These are phyloP conservation scores for Xylaria hypoxylon DNA, from an alignment of 2,329 filamentous ascomycete genomes.

Conservation along the genomic window DNA sequence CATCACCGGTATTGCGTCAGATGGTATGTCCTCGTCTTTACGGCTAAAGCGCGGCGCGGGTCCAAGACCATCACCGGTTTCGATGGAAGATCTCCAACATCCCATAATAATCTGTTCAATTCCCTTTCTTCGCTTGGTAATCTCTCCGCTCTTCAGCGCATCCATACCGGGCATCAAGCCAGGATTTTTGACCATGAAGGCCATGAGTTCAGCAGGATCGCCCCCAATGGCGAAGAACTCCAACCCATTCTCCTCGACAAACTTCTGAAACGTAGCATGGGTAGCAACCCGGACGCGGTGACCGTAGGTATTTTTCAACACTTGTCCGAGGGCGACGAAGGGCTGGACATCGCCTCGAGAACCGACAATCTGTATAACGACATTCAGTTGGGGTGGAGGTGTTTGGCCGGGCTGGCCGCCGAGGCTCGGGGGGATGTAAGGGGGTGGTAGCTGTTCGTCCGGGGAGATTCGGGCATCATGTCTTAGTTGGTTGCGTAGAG, in stretches of 20 bases:
- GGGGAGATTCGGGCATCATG: slow-evolving; percentile 55
- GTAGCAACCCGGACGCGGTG: slow-evolving; percentile 70
- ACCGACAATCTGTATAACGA: slow-evolving; percentile 67
- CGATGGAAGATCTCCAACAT: slow-evolving; percentile 80
- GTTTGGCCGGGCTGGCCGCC: slow-evolving; percentile 68
- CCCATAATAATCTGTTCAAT: slow-evolving; percentile 77
- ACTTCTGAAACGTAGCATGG: slow-evolving; percentile 64
- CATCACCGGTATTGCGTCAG: slow-evolving; percentile 33
- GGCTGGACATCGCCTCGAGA: slow-evolving; percentile 68
- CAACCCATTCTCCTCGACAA: slow-evolving; percentile 63
- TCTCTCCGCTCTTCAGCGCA: slow-evolving; percentile 73
- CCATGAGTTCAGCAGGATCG: slow-evolving; percentile 62
- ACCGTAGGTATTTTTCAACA: slow-evolving; percentile 59
- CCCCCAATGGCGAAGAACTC: slow-evolving; percentile 70
- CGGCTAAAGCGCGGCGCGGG: slow-evolving; percentile 57
- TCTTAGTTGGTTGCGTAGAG: slow-evolving; percentile 67
- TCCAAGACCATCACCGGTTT: slow-evolving; percentile 71
- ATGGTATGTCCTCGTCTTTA: slow-evolving; percentile 38
- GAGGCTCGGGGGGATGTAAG: slow-evolving; percentile 79
- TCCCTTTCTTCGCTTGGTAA: slow-evolving; percentile 73
- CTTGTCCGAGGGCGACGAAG: slow-evolving; percentile 67
- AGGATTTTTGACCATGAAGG: slow-evolving; percentile 81
- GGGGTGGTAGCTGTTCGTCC: slow-evolving; percentile 66
- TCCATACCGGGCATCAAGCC: slow-evolving; percentile 79
- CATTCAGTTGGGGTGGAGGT: slow-evolving; percentile 57